Conservation (phyloP, 257 asterid genomes). For the Penstemon newberryi region DNA sequence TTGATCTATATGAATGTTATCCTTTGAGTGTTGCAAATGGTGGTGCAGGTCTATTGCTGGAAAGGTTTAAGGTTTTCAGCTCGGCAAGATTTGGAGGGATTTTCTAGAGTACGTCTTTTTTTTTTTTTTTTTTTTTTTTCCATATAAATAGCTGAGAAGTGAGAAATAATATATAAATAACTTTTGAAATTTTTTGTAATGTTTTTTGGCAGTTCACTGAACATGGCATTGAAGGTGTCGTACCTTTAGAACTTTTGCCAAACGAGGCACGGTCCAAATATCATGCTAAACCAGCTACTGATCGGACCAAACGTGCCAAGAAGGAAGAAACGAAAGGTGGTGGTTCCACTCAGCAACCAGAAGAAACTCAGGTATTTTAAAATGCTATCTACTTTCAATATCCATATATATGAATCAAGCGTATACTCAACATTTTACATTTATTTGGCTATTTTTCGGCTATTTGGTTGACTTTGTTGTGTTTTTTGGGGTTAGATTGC, state of each 20-base stretch:
- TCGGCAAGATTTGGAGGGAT: conserved; percentile 96
- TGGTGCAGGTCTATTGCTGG: conserved; percentile 93
- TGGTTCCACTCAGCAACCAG: conserved; percentile 53
- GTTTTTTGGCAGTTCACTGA: conserved; percentile 74
- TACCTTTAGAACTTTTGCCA: conserved; percentile 84
- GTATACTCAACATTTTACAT: not conserved
- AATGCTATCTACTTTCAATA: not conserved
- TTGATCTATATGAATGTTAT: conserved; percentile 10
- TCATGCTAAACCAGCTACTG: conserved; percentile 75
- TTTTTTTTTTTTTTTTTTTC: conserved; percentile 1
- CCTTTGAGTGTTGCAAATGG: conserved; percentile 23
- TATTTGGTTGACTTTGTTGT: not conserved
- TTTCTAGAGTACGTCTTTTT: conserved; percentile 66
- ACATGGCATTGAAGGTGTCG: conserved; percentile 95
- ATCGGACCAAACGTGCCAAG: conserved; percentile 81
- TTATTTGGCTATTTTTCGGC: not conserved
- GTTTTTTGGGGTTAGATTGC: conserved; percentile 37
- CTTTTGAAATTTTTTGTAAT: conserved; percentile 8
- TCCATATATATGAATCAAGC: not conserved
- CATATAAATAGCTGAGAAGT: conserved; percentile 16
- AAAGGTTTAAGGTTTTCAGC: conserved; percentile 97
- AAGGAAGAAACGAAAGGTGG: conserved; percentile 67
- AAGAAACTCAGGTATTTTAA: conserved; percentile 70
- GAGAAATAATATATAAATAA: conserved; percentile 12
- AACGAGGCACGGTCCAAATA: conserved; percentile 67